Conservation (phyloP, 1,284 basidiomycete species). For the Ustilago esculenta region DNA sequence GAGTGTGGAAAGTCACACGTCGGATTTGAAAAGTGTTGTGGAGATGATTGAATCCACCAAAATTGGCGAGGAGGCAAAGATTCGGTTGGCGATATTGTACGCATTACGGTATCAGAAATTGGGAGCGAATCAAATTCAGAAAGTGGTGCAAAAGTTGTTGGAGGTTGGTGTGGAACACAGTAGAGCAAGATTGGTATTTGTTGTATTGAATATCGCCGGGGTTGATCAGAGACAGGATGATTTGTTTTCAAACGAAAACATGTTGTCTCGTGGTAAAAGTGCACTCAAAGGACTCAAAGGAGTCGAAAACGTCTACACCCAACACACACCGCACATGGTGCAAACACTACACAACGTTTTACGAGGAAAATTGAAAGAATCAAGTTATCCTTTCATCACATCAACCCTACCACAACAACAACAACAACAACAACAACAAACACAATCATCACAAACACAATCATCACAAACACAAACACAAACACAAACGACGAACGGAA, state of each 20-base stretch:
- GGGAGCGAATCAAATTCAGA: constrained; percentile 82
- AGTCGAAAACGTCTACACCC: constrained; percentile 99
- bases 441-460: no score
- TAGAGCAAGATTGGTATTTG: constrained; percentile 91
- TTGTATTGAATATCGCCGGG: constrained; percentile 90
- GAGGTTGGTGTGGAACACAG: constrained; percentile 83
- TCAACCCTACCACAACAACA: constrained; percentile 2
- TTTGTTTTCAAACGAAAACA: constrained; percentile 92
- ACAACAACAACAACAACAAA: no score
- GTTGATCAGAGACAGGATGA: constrained; percentile 97
- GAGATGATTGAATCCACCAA: constrained; percentile 71
- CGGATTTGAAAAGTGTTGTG: constrained; percentile 76
- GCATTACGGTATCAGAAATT: constrained; percentile 94
- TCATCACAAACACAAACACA: no score
- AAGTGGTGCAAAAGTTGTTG: constrained; percentile 82
- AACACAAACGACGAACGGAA: no score
- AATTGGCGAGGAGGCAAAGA: constrained; percentile 82
- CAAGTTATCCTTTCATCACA: constrained; percentile 79
- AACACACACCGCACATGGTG: constrained; percentile 91
- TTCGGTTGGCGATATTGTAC: constrained; percentile 91
- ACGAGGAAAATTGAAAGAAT: constrained; percentile 84
- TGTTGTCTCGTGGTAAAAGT: constrained; percentile 91
- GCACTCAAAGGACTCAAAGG: constrained; percentile 97
- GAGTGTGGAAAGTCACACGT: constrained; percentile 80
- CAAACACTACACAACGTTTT: constrained; percentile 91